Conservation (phyloP, 176 grass and related monocot species). For the bread wheat (Triticum aestivum) region DNA sequence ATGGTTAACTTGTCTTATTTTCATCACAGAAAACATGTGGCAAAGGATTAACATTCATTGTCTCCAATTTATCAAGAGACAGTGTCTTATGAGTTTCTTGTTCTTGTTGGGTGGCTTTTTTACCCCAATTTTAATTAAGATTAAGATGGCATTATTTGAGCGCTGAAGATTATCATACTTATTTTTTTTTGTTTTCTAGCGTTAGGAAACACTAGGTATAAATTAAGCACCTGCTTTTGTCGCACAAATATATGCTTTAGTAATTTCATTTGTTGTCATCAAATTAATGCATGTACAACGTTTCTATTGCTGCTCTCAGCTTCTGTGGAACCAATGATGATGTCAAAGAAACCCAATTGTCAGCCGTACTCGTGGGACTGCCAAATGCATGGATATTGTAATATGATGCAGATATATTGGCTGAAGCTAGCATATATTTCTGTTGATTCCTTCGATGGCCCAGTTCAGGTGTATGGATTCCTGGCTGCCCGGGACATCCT, state of each 20-base stretch:
- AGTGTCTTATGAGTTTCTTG: neutral
- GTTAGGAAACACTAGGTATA: neutral
- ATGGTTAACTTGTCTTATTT: no score
- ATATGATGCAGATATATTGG: constrained; percentile 8
- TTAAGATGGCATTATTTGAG: neutral
- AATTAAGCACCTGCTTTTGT: neutral
- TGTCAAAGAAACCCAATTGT: neutral
- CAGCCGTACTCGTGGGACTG: neutral
- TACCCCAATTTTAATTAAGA: neutral
- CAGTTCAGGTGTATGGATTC: constrained; percentile 10
- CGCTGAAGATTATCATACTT: neutral
- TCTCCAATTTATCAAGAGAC: no score
- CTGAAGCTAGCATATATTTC: constrained; percentile 14
- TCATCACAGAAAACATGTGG: no score
- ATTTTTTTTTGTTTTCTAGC: neutral
- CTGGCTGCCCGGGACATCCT: neutral
- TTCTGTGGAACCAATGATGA: neutral
- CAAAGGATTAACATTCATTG: no score
- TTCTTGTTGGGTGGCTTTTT: neutral
- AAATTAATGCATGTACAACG: neutral
- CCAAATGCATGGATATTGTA: neutral
- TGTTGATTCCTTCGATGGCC: constrained; percentile 3
- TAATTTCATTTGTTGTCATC: neutral
- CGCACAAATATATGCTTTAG: neutral
- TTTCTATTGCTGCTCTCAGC: neutral